Evolutionary conservation across 345 rosid genomes (phyloP), one percentile per base, ranked within the genome.

Genomic region (Syzygium aqueum): DNA sequence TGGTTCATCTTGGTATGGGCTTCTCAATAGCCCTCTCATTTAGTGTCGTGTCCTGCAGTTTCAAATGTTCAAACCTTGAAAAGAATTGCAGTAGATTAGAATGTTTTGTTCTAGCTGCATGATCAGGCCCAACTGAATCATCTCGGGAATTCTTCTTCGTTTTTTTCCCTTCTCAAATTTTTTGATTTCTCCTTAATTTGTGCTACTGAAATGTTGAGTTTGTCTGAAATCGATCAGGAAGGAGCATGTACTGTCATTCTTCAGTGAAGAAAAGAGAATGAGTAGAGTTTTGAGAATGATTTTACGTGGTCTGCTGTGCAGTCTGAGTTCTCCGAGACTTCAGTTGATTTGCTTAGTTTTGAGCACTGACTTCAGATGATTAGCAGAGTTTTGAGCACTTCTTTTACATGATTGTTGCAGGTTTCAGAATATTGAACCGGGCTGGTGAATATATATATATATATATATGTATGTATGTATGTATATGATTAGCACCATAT

Each of bases 21-120:
- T 88, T 85, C 73, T 88, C 46, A 85, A 88, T 78, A 85, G 87
- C 85, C 87, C 87, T 49, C 77, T 88, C 21, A 49, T 88, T 87
- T 84, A 88, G 85, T 73, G 56, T 53, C 40, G 22, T 50, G 30
- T 84, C 83, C 53, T 84, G 51, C 23, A 51, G 63, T 40, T 21
- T 56, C 49, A 59, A 52, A 56, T 13, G 84, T 59, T 25, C 37
- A 56, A 27, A n/a, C 46, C 40, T 73, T 28, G 54, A 37, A 49
- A 23, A 59, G 40, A 59, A 63, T 22, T 51, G 23, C 40, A 51
- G 59, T n/a, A 77, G 53, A 67, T 51, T 46, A 37, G 87, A 86
- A 63, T 86, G 83, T 33, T 19, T 21, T 73, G 49, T 21, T 37
- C 82, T 73, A 19, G 14, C 82, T 37, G 49, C 82, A 37, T 8